Evolutionary conservation across 73 alveolate genomes (phyloP).

Genomic region (Durusdinium trenchii): DNA sequence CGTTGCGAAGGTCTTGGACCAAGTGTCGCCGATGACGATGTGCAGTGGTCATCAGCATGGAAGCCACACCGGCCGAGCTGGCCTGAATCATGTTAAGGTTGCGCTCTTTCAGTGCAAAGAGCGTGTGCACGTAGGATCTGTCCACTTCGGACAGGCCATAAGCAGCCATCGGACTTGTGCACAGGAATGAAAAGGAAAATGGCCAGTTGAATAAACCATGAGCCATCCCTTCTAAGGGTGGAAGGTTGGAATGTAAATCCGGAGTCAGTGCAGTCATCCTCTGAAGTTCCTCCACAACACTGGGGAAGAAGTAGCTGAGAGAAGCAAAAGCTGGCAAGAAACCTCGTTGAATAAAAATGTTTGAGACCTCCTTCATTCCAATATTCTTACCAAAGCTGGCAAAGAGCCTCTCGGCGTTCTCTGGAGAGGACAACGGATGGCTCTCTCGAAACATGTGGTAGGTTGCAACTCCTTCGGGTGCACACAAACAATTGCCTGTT

Average conservation of each 20-base stretch:
- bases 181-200: background rate
- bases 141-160: conserved; percentile 58
- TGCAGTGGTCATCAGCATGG: conserved; percentile 37
- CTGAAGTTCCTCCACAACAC: conserved; percentile 27
- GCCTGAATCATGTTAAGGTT: conserved; percentile 44
- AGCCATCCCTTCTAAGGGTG: background rate
- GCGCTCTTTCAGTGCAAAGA: conserved; percentile 53
- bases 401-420: background rate
- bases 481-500: too few species aligned
- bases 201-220: background rate
- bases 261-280: conserved; percentile 45
- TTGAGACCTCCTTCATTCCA: conserved; percentile 14
- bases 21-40: conserved; percentile 60
- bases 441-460: conserved; percentile 71
- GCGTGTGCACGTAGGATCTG: conserved; percentile 71
- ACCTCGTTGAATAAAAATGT: conserved; percentile 3
- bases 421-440: conserved; percentile 48
- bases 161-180: conserved; percentile 77
- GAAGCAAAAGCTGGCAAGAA: conserved; percentile 40
- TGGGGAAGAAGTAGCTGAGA: conserved; percentile 55
- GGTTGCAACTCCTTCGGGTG: conserved; percentile 48
- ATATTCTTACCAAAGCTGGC: background rate
- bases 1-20: conserved; percentile 84
- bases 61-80: background rate
- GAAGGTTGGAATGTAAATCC: background rate